Evolutionary conservation across 2,329 filamentous ascomycete genomes (phyloP), one percentile per base, ranked within the genome.

Genomic region (Penicillium sp.): DNA sequence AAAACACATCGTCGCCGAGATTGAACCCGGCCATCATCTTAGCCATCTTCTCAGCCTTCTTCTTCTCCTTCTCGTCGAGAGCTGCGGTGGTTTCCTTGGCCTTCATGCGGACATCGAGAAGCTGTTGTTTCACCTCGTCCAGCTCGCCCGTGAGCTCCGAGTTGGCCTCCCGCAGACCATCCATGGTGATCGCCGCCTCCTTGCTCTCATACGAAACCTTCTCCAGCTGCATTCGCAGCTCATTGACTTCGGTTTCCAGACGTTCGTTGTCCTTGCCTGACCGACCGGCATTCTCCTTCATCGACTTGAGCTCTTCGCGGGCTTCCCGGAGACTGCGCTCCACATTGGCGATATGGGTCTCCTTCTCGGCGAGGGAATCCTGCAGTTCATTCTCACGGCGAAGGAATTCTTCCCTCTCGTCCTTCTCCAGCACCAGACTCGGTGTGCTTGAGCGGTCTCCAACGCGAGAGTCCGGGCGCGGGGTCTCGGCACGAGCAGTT

Each of bases 11-110:
- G 42, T 87, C 86, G 39, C 90, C 92, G 29, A 98, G 81, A 65
- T 98, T 92, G 63, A 98, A 97, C 3, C 92, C 90, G 51, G 93
- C 93, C 92, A 98, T 96, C 93, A 98, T 98, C 80, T 96, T 88
- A 38, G 93, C 93, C 93, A 98, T 98, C 74, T 95, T 93, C 75
- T 98, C 93, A 0, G 91, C 89, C 80, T 98, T 98, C 76, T 90
- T 91, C 78, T 90, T 92, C 74, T 97, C 95, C 79, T 98, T 98
- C 73, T 97, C 93, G 61, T 97, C 92, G 18, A 95, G 76, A 13
- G 89, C 86, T 7, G 90, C 90, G 39, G 83, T 90, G 1, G 88
- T 92, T 74, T 97, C 93, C 75, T 93, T 95, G 49, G 92, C 90
- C 60, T 84, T 93, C 88, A 97, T 96, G 76, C 92, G 92, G 41